Evolutionary conservation across 2,329 filamentous ascomycete species (phyloP).

Genomic region (Claviceps fusiformis): DNA sequence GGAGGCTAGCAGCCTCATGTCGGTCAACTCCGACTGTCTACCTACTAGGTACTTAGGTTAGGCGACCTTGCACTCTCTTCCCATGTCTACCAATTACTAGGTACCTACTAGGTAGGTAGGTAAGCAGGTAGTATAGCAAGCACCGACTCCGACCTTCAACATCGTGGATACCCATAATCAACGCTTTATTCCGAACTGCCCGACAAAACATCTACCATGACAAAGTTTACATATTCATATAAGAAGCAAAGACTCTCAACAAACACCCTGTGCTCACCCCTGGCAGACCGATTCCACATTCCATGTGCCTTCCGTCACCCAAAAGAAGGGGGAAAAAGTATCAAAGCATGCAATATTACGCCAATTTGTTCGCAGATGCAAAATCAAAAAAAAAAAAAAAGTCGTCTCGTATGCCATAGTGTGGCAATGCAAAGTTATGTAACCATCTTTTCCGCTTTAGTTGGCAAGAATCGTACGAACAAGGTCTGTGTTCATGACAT

Average conservation of each 20-base stretch:
- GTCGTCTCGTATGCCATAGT: conserved; percentile 2
- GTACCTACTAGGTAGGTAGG: no score
- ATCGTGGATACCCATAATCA: not conserved
- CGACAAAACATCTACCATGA: not conserved
- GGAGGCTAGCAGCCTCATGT: no score
- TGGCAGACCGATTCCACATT: not conserved
- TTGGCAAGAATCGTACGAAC: conserved; percentile 80
- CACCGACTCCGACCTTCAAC: not conserved
- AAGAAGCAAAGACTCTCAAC: not conserved
- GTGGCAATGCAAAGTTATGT: not conserved
- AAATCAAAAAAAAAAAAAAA: conserved; percentile 5
- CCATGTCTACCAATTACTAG: not conserved
- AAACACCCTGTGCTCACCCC: not conserved
- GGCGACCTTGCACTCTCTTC: not conserved
- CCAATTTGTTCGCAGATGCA: conserved; percentile 4
- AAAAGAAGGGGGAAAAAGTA: conserved; percentile 1
- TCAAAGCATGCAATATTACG: conserved; percentile 9
- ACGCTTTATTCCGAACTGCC: not conserved
- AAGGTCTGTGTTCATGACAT: conserved; percentile 42
- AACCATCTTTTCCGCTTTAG: conserved; percentile 30
- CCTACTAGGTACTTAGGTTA: no score
- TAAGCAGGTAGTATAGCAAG: no score
- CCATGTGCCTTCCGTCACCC: not conserved
- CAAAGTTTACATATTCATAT: conserved; percentile 3
- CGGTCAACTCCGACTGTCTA: no score